phyloP scores from a whole-genome alignment of 495 filamentous ascomycete genomes.

The Penicillium simplicissimum region DNA sequence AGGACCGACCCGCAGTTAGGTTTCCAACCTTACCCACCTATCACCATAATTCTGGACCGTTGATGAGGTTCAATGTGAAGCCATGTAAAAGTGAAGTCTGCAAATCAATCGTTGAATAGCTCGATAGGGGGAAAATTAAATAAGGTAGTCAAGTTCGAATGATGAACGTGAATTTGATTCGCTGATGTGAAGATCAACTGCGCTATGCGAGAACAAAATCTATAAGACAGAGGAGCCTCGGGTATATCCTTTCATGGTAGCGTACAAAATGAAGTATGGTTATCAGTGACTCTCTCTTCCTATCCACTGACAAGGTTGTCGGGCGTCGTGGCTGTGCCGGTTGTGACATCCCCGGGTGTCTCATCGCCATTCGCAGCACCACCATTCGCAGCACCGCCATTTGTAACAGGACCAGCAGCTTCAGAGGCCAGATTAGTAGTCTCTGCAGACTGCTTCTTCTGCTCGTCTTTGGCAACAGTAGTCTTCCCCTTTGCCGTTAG shows the following conservation, averaged over 20 bases:
- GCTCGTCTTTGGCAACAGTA: constrained; percentile 23
- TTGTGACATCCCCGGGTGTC: constrained; percentile 10
- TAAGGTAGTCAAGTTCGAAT: background rate
- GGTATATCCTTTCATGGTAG: background rate
- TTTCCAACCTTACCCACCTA: too few species aligned
- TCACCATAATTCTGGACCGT: too few species aligned
- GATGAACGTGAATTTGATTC: background rate
- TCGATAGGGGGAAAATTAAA: background rate
- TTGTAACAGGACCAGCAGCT: constrained; percentile 9
- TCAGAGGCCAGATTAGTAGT: constrained; percentile 18
- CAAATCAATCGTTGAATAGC: too few species aligned
- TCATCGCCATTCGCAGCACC: background rate
- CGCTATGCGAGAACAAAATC: constrained; percentile 15
- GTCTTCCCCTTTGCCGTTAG: constrained; percentile 65
- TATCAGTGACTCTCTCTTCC: background rate
- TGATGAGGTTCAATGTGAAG: too few species aligned
- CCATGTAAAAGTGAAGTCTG: too few species aligned
- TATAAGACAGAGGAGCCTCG: constrained; percentile 5
- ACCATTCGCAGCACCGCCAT: constrained; percentile 8
- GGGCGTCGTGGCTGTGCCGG: constrained; percentile 26
- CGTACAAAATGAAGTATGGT: background rate
- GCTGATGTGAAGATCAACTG: background rate
- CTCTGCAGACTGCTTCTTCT: constrained; percentile 18
- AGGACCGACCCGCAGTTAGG: too few species aligned
- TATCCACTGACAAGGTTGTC: constrained; percentile 42